Evolutionary conservation across 805 yeast genomes (phyloP).

Genomic region (Candida suzukii): DNA sequence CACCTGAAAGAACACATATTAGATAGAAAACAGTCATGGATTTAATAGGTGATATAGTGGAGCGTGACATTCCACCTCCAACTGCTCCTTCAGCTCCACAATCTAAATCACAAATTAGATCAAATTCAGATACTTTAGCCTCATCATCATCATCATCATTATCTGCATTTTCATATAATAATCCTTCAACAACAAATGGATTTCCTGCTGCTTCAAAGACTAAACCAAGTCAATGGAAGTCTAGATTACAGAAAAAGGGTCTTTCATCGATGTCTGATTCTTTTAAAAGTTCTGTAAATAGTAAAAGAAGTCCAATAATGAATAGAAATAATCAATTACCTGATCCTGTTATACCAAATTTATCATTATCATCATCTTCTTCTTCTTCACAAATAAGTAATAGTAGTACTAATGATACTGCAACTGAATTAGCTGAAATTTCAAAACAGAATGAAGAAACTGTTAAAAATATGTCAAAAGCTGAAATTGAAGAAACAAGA

Average conservation of each 20-base stretch:
- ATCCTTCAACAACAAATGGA: constrained; percentile 17
- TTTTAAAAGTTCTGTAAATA: background rate
- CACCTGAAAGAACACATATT: too few relatives aligned
- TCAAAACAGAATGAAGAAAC: constrained; percentile 67
- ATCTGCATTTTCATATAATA: constrained; percentile 1
- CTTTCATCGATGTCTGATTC: constrained; percentile 19
- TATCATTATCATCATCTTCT: constrained; percentile 2
- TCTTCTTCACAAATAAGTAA: too few relatives aligned
- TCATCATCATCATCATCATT: constrained; percentile 8
- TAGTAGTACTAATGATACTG: constrained; percentile 13
- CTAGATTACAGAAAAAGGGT: constrained; percentile 31
- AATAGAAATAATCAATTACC: background rate
- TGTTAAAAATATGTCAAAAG: constrained; percentile 54
- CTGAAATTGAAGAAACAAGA: constrained; percentile 57
- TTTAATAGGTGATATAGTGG: constrained; percentile 66
- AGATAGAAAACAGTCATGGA: too few relatives aligned
- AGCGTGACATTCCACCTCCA: constrained; percentile 40
- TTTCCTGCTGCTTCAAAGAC: constrained; percentile 28
- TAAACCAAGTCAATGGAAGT: constrained; percentile 45
- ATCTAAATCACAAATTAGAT: constrained; percentile 1
- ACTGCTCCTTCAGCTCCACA: constrained; percentile 12
- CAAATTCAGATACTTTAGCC: constrained; percentile 17
- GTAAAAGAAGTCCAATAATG: background rate
- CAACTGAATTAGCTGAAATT: constrained; percentile 65
- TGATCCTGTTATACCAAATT: background rate